phyloP scores from a whole-genome alignment of 2,329 filamentous ascomycete genomes.

The Aspergillus alliaceus region DNA sequence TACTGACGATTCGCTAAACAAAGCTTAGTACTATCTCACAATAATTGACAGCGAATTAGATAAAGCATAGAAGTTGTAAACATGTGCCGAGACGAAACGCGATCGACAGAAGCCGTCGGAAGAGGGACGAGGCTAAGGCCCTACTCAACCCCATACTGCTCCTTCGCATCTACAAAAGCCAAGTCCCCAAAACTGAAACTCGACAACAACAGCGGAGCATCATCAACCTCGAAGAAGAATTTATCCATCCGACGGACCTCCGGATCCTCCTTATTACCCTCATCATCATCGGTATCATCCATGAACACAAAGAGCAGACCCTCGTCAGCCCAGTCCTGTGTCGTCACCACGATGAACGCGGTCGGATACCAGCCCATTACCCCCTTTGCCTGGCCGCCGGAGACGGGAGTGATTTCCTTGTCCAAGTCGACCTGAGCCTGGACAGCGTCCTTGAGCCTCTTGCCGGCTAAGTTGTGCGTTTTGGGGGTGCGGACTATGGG shows the following conservation, averaged over 20 bases:
- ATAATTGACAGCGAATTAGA: neutral
- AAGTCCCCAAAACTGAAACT: neutral
- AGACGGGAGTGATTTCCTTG: neutral
- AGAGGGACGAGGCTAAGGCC: neutral
- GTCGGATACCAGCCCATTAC: constrained; percentile 4
- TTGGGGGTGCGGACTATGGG: neutral
- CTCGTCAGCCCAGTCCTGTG: neutral
- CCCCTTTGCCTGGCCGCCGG: neutral
- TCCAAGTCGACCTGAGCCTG: constrained; percentile 3
- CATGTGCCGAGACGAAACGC: neutral
- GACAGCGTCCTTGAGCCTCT: constrained; percentile 1
- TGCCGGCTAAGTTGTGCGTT: neutral
- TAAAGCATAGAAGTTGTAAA: neutral
- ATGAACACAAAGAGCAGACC: constrained; percentile 6
- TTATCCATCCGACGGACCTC: neutral
- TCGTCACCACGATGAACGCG: constrained; percentile 6
- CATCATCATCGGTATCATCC: neutral
- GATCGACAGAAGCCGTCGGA: neutral
- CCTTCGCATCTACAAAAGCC: neutral
- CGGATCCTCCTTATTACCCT: neutral
- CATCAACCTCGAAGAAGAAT: neutral
- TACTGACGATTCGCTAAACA: too few relatives aligned
- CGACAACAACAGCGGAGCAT: neutral
- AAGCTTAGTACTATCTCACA: neutral
- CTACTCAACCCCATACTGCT: neutral